Evolutionary conservation across 805 yeast genomes (phyloP).

Genomic region (Starmerella lactis-condensi): DNA sequence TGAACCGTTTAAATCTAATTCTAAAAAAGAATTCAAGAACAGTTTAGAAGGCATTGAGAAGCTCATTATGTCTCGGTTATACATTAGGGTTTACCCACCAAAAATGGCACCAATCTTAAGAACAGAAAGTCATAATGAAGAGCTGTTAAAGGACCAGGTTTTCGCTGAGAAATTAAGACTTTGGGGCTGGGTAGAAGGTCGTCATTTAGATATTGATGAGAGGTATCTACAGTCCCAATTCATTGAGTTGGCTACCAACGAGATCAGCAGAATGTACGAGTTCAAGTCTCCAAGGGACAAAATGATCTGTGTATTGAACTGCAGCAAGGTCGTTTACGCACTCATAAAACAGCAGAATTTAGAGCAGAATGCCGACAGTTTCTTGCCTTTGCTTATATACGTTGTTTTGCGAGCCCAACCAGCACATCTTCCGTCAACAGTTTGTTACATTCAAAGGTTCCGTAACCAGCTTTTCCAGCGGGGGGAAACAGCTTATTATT

Average conservation of each 20-base stretch:
- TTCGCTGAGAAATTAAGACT: slow-evolving; percentile 37
- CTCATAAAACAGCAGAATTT: slow-evolving; percentile 47
- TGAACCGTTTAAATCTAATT: slow-evolving; percentile 45
- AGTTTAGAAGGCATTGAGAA: slow-evolving; percentile 86
- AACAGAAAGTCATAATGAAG: slow-evolving; percentile 41
- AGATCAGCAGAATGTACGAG: slow-evolving; percentile 56
- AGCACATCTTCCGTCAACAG: slow-evolving; percentile 49
- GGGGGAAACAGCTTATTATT: slow-evolving; percentile 83
- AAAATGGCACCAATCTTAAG: slow-evolving; percentile 30
- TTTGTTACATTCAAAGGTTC: slow-evolving; percentile 70
- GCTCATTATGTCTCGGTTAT: slow-evolving; percentile 71
- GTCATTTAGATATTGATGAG: slow-evolving; percentile 57
- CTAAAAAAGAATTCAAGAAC: slow-evolving; percentile 40
- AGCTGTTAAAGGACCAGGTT: slow-evolving; percentile 39
- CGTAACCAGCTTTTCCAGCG: slow-evolving; percentile 52
- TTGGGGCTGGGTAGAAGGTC: slow-evolving; percentile 53
- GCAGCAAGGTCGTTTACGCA: slow-evolving; percentile 85
- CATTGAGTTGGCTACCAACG: slow-evolving; percentile 48
- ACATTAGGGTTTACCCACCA: slow-evolving; percentile 65
- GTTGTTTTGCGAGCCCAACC: slow-evolving; percentile 57
- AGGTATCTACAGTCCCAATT: slow-evolving; percentile 33
- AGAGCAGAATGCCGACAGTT: slow-evolving; percentile 81
- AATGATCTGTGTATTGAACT: slow-evolving; percentile 72
- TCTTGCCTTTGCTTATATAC: slow-evolving; percentile 72
- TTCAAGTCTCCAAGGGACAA: slow-evolving; percentile 92